phyloP scores from a whole-genome alignment of 768 basidiomycete species.

The Rubroboletus pulcherrimus region DNA sequence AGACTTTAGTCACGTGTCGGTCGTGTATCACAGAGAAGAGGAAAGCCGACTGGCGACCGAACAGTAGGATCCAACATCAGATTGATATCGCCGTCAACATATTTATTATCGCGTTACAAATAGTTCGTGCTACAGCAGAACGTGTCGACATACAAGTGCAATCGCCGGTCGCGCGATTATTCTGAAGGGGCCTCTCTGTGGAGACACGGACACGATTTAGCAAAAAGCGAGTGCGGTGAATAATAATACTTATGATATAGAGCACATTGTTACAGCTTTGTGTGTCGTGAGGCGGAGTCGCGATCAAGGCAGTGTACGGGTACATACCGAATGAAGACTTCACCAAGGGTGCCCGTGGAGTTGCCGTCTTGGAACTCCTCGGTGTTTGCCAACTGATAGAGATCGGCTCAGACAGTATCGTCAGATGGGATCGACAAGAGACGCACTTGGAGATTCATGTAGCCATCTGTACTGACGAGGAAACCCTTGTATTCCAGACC shows the following conservation, averaged over 20 bases:
- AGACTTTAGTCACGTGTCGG: neutral
- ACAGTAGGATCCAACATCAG: neutral
- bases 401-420: neutral
- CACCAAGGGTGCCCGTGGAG: constrained; percentile 94
- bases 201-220: constrained; percentile 25
- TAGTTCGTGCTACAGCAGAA: constrained; percentile 3
- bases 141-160: constrained; percentile 1
- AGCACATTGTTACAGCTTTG: constrained; percentile 91
- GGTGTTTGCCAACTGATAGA: constrained; percentile 86
- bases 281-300: constrained; percentile 9
- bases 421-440: neutral
- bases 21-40: neutral
- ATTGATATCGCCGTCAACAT: constrained; percentile 1
- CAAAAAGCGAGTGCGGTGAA: neutral
- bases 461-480: constrained; percentile 96
- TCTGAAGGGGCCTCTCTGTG: constrained; percentile 76
- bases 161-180: constrained; percentile 16
- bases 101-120: neutral
- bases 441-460: constrained; percentile 96
- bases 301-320: neutral
- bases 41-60: neutral
- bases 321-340: constrained; percentile 93
- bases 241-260: constrained; percentile 77
- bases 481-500: constrained; percentile 99
- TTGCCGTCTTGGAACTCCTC: constrained; percentile 97